These are phyloP conservation scores for Ascodesmis nigricans DNA, from an alignment of 495 filamentous ascomycete genomes.

Conservation along the genomic window DNA sequence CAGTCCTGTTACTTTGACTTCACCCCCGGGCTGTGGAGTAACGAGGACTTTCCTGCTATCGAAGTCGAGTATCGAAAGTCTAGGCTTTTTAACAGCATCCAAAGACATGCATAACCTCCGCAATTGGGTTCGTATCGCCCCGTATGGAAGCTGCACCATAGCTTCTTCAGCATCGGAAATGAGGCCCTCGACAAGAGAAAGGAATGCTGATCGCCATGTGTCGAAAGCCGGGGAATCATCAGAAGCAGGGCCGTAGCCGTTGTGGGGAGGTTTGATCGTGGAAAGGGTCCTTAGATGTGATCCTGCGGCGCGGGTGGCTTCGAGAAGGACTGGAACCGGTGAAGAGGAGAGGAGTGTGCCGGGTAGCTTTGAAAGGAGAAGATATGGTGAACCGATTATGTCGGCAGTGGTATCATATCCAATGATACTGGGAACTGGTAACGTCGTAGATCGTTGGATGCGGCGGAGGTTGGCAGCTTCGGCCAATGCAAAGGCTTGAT, in stretches of 20 bases:
- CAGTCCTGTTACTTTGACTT: slow-evolving; percentile 9
- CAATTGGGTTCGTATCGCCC: slow-evolving; percentile 34
- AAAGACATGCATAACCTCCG: slow-evolving; percentile 28
- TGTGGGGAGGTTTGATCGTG: not conserved
- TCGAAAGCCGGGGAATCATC: slow-evolving; percentile 10
- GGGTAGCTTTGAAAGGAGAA: slow-evolving; percentile 16
- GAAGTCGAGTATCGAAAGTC: slow-evolving; percentile 36
- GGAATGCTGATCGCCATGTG: slow-evolving; percentile 42
- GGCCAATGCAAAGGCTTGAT: slow-evolving; percentile 8
- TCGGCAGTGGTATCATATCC: slow-evolving; percentile 9
- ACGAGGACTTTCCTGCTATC: slow-evolving; percentile 36
- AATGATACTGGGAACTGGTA: slow-evolving; percentile 9
- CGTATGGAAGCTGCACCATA: slow-evolving; percentile 43
- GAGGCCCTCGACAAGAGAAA: slow-evolving; percentile 35
- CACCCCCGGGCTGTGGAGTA: slow-evolving; percentile 20
- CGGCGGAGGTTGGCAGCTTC: slow-evolving; percentile 10
- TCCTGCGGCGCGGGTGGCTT: not conserved
- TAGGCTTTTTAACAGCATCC: slow-evolving; percentile 34
- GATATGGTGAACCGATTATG: slow-evolving; percentile 14
- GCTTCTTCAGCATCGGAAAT: slow-evolving; percentile 51
- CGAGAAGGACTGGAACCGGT: not conserved
- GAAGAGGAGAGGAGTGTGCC: slow-evolving; percentile 6
- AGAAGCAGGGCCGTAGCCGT: not conserved
- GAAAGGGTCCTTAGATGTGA: not conserved
- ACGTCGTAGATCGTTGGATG: slow-evolving; percentile 4